Base-by-base conservation (phyloP, 495 filamentous ascomycete species). In the Penicillium subrubescens region DNA sequence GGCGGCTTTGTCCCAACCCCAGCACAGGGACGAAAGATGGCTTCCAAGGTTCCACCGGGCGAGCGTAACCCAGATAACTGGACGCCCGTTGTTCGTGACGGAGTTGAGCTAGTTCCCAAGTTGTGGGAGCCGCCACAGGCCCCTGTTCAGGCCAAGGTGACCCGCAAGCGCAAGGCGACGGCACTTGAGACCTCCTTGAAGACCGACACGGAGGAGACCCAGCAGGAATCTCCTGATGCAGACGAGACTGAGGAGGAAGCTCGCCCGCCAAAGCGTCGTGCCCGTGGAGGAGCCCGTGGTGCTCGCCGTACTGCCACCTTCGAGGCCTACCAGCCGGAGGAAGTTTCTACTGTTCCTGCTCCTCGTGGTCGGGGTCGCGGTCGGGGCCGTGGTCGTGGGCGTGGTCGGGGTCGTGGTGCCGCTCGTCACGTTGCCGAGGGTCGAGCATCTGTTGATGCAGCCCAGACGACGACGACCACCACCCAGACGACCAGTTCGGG, bases 331-430 rank as follows among this genome's bases (percentile, higher is more conserved):
- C 69, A 72, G 41, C 62, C 64, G 10, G 57, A 14, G 25, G 65
- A 57, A 65, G 59, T 37, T 51, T 68, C 50, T 66, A 70, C 50
- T 67, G 68, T 46, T 44, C 68, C 41, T 41, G 44, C 78, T 73
- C 75, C 81, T 81, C 85, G 71, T 73, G 81, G 76, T 79, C 83
- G 72, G 83, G 88, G 71, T 68, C 82, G 74, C 80, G 85, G 72
- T 81, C 87, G 70, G 69, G 82, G 73, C 78, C 85, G 72, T 80
- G 73, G 71, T 25, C 75, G 78, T 27, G 71, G 71, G 4, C 31
- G 25, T 59, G 67, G 66, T 48, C 66, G 66, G 12, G 62, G 48
- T 8, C 53, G 53, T 37, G 53, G 53, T 8, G 33, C 25, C 21
- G 53, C 33, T 4, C 17, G 31, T 23, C 53, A 21, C 12, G 10